Base-by-base conservation (phyloP, 179 eudicot genomes). In the Silene vulgaris region DNA sequence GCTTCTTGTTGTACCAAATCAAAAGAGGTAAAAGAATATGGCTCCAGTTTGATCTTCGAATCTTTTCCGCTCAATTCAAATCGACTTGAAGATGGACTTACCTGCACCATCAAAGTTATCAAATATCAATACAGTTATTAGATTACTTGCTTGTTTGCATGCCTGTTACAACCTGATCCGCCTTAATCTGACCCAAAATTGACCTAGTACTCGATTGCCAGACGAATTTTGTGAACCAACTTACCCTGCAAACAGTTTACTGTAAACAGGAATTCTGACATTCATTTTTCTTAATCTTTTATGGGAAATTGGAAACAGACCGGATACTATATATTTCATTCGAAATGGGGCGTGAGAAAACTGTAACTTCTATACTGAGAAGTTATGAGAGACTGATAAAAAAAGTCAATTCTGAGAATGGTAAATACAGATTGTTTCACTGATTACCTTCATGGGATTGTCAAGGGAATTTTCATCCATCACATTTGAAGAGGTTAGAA, bases 391-490 rank as follows among this genome's bases (percentile, higher is more conserved):
- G 60, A 62, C 26, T 62, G 32, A 62, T 21, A 9, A 9, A 62
- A 23, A 32, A 62, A 2, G 66, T 62, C n/a, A 32, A 65, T 30
- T 30, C 9, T 13, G n/a, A 29, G 45, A 65, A 65, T 28, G 20
- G 54, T 5, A 57, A 75, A 16, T 14, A 50, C 54, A 37, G 16
- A 65, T 65, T 62, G 40, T 74, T 74, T 48, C 19, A 63, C 13
- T 28, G 61, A 14, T 77, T 75, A 93, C 98, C 98, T 93, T 93
- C 0, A 35, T 79, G 60, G 98, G 98, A 57, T 73, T 81, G 13
- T 71, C 78, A 80, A 93, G 89, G 5, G 95, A 86, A 77, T 93
- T 93, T 82, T 90, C 98, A 82, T 89, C 97, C 91, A 81, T 89
- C 37, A 80, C 75, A 79, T 86, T 86, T 6, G 77, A 3, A 67